Base-by-base conservation (phyloP, 2,329 filamentous ascomycete genomes). In the Monilinia vaccinii-corymbosi region DNA sequence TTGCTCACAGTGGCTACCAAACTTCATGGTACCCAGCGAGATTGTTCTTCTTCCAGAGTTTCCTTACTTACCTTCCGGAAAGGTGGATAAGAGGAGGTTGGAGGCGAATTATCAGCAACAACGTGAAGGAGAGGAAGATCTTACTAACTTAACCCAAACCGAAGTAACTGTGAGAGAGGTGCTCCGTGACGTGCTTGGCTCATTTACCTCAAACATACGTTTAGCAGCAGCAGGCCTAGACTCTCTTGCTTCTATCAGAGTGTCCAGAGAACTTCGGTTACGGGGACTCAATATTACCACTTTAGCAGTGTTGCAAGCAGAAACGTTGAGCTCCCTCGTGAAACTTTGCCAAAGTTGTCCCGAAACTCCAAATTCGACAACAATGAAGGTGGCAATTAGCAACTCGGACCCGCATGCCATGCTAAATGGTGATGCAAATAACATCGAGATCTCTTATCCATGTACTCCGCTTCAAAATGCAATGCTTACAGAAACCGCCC, bases 21-120 rank as follows among this genome's bases (percentile, higher is more conserved):
- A 79, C 4, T 94, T 86, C 70, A 96, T 96, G 92, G 75, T 95
- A 1, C 92, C 92, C 0, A 80, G 81, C 4, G 87, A 95, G 62
- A 75, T 95, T 28, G 72, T 90, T 0, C 68, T 88, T 1, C 74
- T 88, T 63, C 65, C 78, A 0, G 76, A 79, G 10, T 85, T 96
- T 60, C 91, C 91, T 0, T 84, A 86, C 56, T 75, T 96, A 23
- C 78, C 91, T 2, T 96, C 91, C 0, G 92, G 92, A 0, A 97
- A 97, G 69, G 79, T 92, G 16, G 88, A 96, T 68, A 84, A 84
- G 56, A 87, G 84, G 66, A 73, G 72, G 14, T 74, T 96, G 9
- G 78, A 84, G 65, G 70, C 75, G 1, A 75, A 81, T 9, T 89
- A 87, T 66, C 65, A 71, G n/a, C 67, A 72, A 36, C 64, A 66